These are phyloP conservation scores for Populus euphratica DNA, from an alignment of 345 rosid species.

Conservation along the genomic window DNA sequence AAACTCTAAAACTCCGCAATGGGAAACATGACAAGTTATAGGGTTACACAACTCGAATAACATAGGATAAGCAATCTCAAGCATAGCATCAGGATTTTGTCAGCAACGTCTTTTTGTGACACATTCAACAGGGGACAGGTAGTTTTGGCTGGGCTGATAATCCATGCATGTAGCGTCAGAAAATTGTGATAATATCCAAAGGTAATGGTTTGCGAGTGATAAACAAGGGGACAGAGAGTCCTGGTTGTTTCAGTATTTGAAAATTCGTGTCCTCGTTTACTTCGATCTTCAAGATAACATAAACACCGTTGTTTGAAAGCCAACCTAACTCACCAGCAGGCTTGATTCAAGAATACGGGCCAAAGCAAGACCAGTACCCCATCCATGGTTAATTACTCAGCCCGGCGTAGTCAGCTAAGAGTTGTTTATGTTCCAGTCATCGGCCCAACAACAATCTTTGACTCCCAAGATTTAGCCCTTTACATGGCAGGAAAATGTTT, in stretches of 20 bases:
- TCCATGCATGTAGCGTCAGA: background rate
- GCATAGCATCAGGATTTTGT: conserved; percentile 7
- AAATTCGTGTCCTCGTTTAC: background rate
- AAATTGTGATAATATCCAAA: background rate
- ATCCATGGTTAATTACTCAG: too few species aligned
- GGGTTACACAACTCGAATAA: conserved; percentile 14
- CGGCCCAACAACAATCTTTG: background rate
- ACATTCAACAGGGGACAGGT: background rate
- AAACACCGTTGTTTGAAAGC: background rate
- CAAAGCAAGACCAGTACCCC: background rate
- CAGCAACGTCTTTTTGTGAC: background rate
- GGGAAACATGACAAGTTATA: background rate
- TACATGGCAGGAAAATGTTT: background rate
- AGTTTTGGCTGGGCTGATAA: background rate
- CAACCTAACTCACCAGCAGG: background rate
- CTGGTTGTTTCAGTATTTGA: too few species aligned
- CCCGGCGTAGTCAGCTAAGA: too few species aligned
- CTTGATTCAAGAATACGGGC: background rate
- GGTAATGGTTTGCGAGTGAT: background rate
- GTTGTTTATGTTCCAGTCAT: too few species aligned
- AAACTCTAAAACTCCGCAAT: conserved; percentile 29
- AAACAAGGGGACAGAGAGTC: too few species aligned
- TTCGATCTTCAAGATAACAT: background rate
- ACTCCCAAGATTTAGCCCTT: background rate
- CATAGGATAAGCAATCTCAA: conserved; percentile 6